Conservation (phyloP, 2,329 filamentous ascomycete species). For the Didymosphaeria variabile region DNA sequence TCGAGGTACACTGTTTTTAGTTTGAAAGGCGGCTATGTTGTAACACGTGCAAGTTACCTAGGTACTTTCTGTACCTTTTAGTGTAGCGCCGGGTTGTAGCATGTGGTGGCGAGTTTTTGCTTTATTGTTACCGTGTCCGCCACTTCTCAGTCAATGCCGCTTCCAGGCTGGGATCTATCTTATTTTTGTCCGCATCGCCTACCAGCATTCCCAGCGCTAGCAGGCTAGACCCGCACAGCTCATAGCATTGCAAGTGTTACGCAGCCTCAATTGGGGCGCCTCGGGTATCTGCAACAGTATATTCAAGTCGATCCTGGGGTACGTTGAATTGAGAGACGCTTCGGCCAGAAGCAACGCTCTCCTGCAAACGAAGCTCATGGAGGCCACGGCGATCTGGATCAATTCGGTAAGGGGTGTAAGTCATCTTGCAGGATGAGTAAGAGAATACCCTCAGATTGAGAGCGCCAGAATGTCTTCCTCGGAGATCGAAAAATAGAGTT, state of each 20-base stretch:
- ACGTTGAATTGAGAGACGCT: background rate
- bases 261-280: background rate
- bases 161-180: background rate
- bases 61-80: background rate
- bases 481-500: background rate
- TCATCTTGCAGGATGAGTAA: background rate
- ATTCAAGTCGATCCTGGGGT: background rate
- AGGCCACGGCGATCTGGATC: background rate
- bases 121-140: background rate
- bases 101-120: background rate
- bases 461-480: background rate
- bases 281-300: background rate
- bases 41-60: background rate
- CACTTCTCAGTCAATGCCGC: background rate
- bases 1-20: background rate
- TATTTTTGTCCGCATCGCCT: background rate
- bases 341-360: background rate
- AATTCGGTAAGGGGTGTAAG: background rate
- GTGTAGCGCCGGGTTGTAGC: background rate
- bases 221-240: background rate
- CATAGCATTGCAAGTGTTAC: background rate
- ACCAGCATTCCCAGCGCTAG: background rate
- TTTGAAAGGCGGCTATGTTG: background rate
- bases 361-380: background rate
- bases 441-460: background rate